A percentile compares a stretch with the other conserved stretches of the same genome.
Conservation (phyloP, 2,329 filamentous ascomycete genomes). For the Penicillium sp. region DNA sequence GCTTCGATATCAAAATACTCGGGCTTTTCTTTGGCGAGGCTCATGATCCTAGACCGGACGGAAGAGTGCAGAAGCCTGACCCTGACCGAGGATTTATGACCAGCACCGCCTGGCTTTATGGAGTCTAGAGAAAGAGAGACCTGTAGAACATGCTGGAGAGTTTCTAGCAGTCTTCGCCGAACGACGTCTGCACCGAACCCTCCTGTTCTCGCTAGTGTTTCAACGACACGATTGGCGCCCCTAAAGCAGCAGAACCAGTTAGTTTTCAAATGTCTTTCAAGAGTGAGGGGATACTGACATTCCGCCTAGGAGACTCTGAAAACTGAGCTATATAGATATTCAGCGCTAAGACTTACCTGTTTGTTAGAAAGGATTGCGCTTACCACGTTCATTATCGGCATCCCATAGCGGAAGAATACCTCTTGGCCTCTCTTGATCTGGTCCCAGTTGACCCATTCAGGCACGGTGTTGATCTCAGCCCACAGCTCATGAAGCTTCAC, state of each 20-base stretch:
- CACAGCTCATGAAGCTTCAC: slow-evolving; percentile 64
- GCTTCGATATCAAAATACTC: slow-evolving; percentile 65
- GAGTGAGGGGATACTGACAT: slow-evolving; percentile 26
- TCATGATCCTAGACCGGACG: slow-evolving; percentile 68
- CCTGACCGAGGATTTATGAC: slow-evolving; percentile 67
- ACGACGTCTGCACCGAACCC: slow-evolving; percentile 73
- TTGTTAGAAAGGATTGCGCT: slow-evolving; percentile 17
- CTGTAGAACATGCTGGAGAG: slow-evolving; percentile 75
- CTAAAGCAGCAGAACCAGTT: slow-evolving; percentile 26
- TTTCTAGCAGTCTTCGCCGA: slow-evolving; percentile 70
- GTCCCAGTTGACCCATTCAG: slow-evolving; percentile 78
- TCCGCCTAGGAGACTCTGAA: slow-evolving; percentile 37
- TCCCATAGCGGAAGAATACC: slow-evolving; percentile 77
- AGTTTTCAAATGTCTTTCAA: not conserved
- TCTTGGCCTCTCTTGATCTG: slow-evolving; percentile 76
- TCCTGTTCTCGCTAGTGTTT: slow-evolving; percentile 74
- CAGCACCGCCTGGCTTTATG: slow-evolving; percentile 71
- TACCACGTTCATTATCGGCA: slow-evolving; percentile 64
- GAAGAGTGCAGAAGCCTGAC: slow-evolving; percentile 72
- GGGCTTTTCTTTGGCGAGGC: slow-evolving; percentile 59
- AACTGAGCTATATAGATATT: slow-evolving; percentile 31
- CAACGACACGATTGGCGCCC: slow-evolving; percentile 74
- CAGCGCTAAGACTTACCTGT: not conserved
- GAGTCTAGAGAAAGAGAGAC: slow-evolving; percentile 68
- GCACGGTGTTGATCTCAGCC: slow-evolving; percentile 69